Base-by-base conservation (phyloP, 768 basidiomycete genomes). In the Termitomyces titanicus region DNA sequence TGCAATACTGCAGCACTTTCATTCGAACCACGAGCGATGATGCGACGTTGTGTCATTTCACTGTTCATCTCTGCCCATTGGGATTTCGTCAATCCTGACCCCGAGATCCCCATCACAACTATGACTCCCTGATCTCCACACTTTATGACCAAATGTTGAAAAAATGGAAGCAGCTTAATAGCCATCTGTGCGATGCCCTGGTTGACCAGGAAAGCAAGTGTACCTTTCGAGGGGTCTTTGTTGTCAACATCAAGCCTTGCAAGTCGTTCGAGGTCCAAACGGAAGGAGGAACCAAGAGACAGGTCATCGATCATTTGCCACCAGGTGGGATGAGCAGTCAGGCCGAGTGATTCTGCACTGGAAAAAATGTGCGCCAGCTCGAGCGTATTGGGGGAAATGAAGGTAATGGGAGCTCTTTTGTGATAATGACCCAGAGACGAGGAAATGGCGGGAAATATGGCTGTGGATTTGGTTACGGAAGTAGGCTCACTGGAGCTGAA, bases 71-170 rank as follows among this genome's bases (percentile, higher is more conserved):
- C 61, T 13, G 64, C 64, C 89, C 90, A 92, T 1, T 65, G 67
- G 0, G 80, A 82, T 9, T 60, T 55, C n/a, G 51, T 53, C 3
- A 75, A 74, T 15, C 74, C 70, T 20, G 74, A 61, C 15, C 39
- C 51, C 1, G 56, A 54, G 13, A 85, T 69, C 38, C 79, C 80
- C 81, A 89, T 84, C 5, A 75, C 83, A 20, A 83, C 74, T 47
- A 92, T 51, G 18, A 86, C 81, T 18, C 92, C 91, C 45, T 74
- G 72, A 11, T 78, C 73, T 15, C 95, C 94, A 54, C 88, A 89
- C 71, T 98, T 98, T 65, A 98, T 78, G 64, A 96, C 75, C 29
- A 97, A 74, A 60, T 89, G 82, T 57, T 85, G 82, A 66, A 98
- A 88, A 72, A 91, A 89, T 0, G 94, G 92, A 6, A 97, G 79